Conservation (phyloP, 371 early-diverging fungal genomes). For the Chytridium lagenaria region DNA sequence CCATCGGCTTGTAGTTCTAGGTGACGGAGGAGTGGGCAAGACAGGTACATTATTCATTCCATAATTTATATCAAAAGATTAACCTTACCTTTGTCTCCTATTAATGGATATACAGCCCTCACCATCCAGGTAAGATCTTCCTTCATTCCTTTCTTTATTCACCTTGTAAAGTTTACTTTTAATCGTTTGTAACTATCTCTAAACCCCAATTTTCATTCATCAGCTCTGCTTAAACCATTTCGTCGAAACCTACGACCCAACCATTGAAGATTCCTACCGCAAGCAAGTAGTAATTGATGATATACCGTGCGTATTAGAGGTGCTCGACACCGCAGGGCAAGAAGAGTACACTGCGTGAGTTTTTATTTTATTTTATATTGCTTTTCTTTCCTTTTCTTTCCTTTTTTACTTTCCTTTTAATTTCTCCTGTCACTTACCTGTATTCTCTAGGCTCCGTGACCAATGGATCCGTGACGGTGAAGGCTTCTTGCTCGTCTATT, state of each 20-base stretch:
- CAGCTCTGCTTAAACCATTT: constrained; percentile 80
- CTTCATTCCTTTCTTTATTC: neutral
- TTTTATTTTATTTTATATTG: no score
- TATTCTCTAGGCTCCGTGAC: constrained; percentile 68
- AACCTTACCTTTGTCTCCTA: neutral
- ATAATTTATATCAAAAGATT: no score
- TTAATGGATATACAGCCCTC: neutral
- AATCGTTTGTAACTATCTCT: neutral
- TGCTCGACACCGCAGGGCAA: constrained; percentile 95
- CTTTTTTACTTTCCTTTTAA: no score
- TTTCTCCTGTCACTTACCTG: no score
- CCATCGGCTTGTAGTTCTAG: constrained; percentile 42
- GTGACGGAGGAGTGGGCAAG: constrained; percentile 61
- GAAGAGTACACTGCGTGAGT: constrained; percentile 60
- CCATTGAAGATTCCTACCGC: constrained; percentile 95
- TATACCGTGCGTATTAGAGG: constrained; percentile 89
- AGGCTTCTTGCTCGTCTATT: constrained; percentile 88
- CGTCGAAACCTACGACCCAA: constrained; percentile 93
- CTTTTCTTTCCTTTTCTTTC: no score
- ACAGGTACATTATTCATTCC: no score
- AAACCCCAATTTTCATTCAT: constrained; percentile 55
- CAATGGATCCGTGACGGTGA: constrained; percentile 95
- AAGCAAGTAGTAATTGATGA: constrained; percentile 96
- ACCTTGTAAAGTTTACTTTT: neutral
- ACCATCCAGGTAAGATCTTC: neutral